Base-by-base conservation (phyloP, 1,139 yeast species). In the Arxiozyma slooffiae region DNA sequence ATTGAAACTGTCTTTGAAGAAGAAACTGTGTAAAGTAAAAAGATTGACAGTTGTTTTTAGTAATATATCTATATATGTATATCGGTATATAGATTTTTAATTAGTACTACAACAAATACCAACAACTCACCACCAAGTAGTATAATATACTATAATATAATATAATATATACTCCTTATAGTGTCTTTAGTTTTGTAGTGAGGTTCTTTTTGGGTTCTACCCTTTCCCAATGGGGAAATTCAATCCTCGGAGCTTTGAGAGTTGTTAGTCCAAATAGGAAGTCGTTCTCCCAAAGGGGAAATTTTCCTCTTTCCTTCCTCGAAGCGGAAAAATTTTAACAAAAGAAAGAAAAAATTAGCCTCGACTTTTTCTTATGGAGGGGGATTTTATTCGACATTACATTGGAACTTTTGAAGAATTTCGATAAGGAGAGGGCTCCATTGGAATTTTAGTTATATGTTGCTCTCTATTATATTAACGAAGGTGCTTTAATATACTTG, bases 1-100 rank as follows among this genome's bases (percentile, higher is more conserved):
- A 89, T 94, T 61, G 98, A 92, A 73, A 85, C 95, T 46, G 97
- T 94, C 38, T 92, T 92, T 65, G 96, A 90, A 69, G 97, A 88
- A 67, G 89, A 86, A 66, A 67, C 73, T 47, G 84, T 79, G 49
- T 80, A 67, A 63, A 6, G 7, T 38, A 7, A 16, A 11, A 21
- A n/a, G 17, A 14, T 20, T 44, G 18, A 44, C 14, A 17, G 22
- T 9, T 11, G 17, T n/a, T 21, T 47, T 38, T 42, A 30, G 41
- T 17, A 7, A 23, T 44, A 18, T 45, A 39, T n/a, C n/a, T n/a
- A n/a, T n/a, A n/a, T n/a, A n/a, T n/a, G n/a, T n/a, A n/a, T n/a
- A n/a, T 41, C 41, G 39, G 39, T 44, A 26, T 36, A 26, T 20
- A n/a, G 8, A 21, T 5, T 22, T 16, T 40, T 11, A 16, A 14